Conservation (phyloP, 2,329 filamentous ascomycete genomes). For the Cladophialophora bantiana region DNA sequence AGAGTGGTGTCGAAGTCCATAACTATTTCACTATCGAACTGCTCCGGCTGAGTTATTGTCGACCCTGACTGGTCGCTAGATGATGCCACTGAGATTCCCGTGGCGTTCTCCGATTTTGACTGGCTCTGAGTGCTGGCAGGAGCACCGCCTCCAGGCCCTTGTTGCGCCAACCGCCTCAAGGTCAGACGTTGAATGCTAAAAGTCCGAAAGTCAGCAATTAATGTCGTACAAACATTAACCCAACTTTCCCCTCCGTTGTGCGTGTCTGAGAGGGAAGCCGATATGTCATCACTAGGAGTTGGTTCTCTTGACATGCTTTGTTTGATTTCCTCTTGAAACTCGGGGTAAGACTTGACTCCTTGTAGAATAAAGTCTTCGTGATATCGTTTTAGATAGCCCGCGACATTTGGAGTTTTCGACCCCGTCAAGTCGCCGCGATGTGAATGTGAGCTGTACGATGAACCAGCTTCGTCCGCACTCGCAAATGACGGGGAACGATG, state of each 20-base stretch:
- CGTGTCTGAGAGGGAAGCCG: constrained; percentile 4
- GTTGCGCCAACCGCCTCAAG: constrained; percentile 56
- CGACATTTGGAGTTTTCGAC: constrained; percentile 56
- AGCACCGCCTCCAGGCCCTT: neutral
- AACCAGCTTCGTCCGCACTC: constrained; percentile 59
- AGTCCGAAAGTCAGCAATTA: constrained; percentile 62
- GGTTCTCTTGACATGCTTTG: constrained; percentile 63
- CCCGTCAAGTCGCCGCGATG: constrained; percentile 43
- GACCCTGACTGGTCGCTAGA: neutral
- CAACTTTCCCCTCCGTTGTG: constrained; percentile 45
- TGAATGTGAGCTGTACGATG: constrained; percentile 52
- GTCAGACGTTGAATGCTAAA: constrained; percentile 64
- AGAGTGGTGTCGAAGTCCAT: constrained; percentile 66
- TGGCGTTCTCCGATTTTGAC: constrained; percentile 1
- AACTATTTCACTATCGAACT: constrained; percentile 60
- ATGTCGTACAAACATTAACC: constrained; percentile 64
- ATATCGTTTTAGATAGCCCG: constrained; percentile 63
- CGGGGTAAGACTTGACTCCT: constrained; percentile 62
- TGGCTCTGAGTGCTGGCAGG: neutral
- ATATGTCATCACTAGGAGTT: constrained; percentile 23
- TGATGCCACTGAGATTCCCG: neutral
- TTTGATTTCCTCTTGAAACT: constrained; percentile 62
- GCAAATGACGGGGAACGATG: constrained; percentile 50
- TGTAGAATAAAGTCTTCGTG: constrained; percentile 67
- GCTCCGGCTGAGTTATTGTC: constrained; percentile 15